A percentile compares a stretch with the other conserved stretches of the same genome.
Conservation (phyloP, 371 early-diverging fungal genomes). For the Batkoa obscura region DNA sequence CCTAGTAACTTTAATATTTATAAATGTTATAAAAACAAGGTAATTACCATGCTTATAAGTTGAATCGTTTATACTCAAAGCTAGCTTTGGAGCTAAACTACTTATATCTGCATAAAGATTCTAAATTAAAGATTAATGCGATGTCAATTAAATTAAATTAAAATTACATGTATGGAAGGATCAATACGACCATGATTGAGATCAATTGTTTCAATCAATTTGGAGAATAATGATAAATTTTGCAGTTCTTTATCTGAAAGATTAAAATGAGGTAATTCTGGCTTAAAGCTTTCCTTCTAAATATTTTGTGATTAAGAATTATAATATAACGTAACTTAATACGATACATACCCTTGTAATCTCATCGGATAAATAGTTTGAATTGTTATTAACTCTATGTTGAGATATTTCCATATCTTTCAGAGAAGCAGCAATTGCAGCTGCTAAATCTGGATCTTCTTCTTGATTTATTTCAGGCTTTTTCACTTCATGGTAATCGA, state of each 20-base stretch:
- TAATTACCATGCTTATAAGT: conserved; percentile 37
- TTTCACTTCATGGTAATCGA: conserved; percentile 4
- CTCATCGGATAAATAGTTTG: too few relatives aligned
- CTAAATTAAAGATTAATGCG: conserved; percentile 2
- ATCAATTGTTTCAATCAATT: conserved; percentile 4
- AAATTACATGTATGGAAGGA: background rate
- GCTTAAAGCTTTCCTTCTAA: conserved; percentile 47
- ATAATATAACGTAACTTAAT: background rate
- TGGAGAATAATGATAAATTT: conserved; percentile 9
- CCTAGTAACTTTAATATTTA: conserved; percentile 11
- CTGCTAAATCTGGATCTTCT: conserved; percentile 71
- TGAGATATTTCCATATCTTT: conserved; percentile 25
- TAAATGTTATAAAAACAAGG: background rate
- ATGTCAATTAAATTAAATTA: background rate
- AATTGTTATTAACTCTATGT: background rate
- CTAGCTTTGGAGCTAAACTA: conserved; percentile 47
- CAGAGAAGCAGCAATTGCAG: conserved; percentile 85
- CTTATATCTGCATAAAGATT: conserved; percentile 47
- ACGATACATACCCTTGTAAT: too few relatives aligned
- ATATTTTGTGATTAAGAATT: conserved; percentile 31
- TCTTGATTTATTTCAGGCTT: conserved; percentile 19
- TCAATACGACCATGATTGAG: background rate
- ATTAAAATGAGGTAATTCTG: conserved; percentile 40
- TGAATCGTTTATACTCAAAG: conserved; percentile 38
- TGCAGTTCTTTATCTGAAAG: conserved; percentile 23